Base-by-base conservation (phyloP, 192 early-diverging fungal genomes). In the Physocladia obscura region DNA sequence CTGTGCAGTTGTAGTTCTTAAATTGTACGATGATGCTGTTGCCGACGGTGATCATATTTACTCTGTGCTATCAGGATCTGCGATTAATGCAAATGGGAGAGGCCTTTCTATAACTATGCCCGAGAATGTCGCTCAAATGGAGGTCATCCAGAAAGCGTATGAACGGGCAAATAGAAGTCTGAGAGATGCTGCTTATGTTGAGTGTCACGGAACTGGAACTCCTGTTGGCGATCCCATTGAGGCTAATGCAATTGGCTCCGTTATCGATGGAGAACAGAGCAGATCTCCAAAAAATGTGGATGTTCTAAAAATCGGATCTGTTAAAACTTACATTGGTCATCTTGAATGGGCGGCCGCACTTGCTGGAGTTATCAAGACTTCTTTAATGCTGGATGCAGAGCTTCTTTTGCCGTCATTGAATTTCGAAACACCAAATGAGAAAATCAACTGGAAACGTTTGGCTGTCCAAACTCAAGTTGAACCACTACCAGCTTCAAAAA, bases 211-310 rank as follows among this genome's bases (percentile, higher is more conserved):
- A 31, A 77, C 76, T 4, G 76, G 76, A 37, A 77, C 76, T 3
- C 34, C 27, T 2, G 73, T 77, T 22, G 76, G 76, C 40, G 76
- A 77, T 34, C 76, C 74, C 32, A 77, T 77, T 36, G 76, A 77
- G 49, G 50, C 49, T 31, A 77, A 77, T 38, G 75, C 76, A 35
- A 48, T 52, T 22, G 75, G 70, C 4, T 8, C 30, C 15, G 26
- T 77, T 21, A 70, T 77, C 30, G 29, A 55, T 8, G 67, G 49
- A 52, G 35, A 36, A 48, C 49, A 60, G 21, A n/a, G n/a, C n/a
- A n/a, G n/a, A n/a, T n/a, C n/a, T n/a, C n/a, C n/a, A n/a, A 27
- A 21, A 13, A 13, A 77, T 11, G n/a, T 4, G 11, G 30, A 58
- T 27, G 11, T 61, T 60, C 21, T 36, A 15, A 69, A 67, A 13